phyloP scores from a whole-genome alignment of 176 grass and related monocot species.

The Miscanthus lutarioriparius region DNA sequence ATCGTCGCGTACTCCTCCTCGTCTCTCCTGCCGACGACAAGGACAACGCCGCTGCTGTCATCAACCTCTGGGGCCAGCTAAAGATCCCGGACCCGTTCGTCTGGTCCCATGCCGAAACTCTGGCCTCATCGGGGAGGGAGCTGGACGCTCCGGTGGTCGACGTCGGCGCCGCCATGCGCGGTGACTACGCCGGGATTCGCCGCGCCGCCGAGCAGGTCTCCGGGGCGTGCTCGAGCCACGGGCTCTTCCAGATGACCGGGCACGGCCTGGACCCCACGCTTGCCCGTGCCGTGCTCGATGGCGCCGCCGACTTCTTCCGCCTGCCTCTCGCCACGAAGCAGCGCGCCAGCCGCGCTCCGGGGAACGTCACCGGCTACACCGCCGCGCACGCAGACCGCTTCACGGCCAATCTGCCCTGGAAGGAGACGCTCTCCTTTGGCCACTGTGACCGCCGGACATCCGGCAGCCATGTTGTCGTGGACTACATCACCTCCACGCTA shows the following conservation, averaged over 20 bases:
- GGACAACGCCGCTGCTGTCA: neutral
- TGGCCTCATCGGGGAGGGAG: slow-evolving; percentile 21
- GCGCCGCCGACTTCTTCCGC: slow-evolving; percentile 54
- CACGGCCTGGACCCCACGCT: slow-evolving; percentile 52
- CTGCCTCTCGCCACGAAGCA: slow-evolving; percentile 56
- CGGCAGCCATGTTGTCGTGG: slow-evolving; percentile 28
- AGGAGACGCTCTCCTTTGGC: slow-evolving; percentile 76
- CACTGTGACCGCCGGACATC: neutral
- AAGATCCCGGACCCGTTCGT: slow-evolving; percentile 62
- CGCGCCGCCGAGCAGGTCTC: slow-evolving; percentile 29
- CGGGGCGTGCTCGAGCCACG: slow-evolving; percentile 55
- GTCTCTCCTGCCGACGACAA: neutral
- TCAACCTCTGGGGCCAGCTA: slow-evolving; percentile 34
- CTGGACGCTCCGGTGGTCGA: slow-evolving; percentile 64
- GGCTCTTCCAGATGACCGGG: slow-evolving; percentile 72
- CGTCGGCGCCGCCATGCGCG: slow-evolving; percentile 37
- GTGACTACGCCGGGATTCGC: slow-evolving; percentile 23
- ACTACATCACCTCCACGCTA: slow-evolving; percentile 59
- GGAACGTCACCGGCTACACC: slow-evolving; percentile 55
- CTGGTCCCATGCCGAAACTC: slow-evolving; percentile 51
- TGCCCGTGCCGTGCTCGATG: slow-evolving; percentile 43
- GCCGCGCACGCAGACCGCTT: slow-evolving; percentile 71
- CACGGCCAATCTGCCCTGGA: slow-evolving; percentile 70
- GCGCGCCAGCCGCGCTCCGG: slow-evolving; percentile 35
- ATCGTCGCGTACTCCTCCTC: neutral